Evolutionary conservation across 2,329 filamentous ascomycete genomes (phyloP), one percentile per base, ranked within the genome.

Genomic region (Colletotrichum sp.): DNA sequence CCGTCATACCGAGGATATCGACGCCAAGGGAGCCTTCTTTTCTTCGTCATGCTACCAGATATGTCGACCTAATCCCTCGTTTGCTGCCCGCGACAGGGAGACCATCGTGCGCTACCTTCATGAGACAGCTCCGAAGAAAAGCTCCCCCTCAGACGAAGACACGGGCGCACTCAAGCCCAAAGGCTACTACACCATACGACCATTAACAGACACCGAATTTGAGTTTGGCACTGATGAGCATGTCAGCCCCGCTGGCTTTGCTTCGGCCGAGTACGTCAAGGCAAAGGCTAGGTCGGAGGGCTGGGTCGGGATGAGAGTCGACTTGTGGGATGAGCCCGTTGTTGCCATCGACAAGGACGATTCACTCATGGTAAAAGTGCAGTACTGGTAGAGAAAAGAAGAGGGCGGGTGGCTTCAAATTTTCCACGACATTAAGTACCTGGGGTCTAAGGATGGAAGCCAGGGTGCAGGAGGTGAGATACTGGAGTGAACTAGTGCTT

Each of bases 331-430:
- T 26, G 81, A 80, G 4, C 66, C 59, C 5, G 43, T 21, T 7
- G 59, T 34, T 10, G 36, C 26, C n/a, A 14, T 6, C 7, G 26
- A 26, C 14, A 76, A 3, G 9, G 78, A 73, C 6, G 16, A 39
- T 30, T 59, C 73, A 55, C 57, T 79, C 16, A 18, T 83, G 36
- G 78, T 82, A 13, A 82, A 83, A 52, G 81, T 81, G 16, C 79
- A 82, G 57, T 83, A 83, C 36, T 83, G 81, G 82, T 83, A 79
- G 81, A 78, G 74, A 36, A 71, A 77, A 67, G 80, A 82, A 18
- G 34, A 63, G 0, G 76, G 32, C 0, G 68, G 65, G 8, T 80
- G 79, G 73, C 60, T 70, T 4, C 81, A 82, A 61, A 79, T 81
- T 26, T 43, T 82, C 16, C 81, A 82, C 48, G 81, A 82, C 64